Evolutionary conservation across 257 asterid genomes (phyloP).

Genomic region (Solanum pimpinellifolium): DNA sequence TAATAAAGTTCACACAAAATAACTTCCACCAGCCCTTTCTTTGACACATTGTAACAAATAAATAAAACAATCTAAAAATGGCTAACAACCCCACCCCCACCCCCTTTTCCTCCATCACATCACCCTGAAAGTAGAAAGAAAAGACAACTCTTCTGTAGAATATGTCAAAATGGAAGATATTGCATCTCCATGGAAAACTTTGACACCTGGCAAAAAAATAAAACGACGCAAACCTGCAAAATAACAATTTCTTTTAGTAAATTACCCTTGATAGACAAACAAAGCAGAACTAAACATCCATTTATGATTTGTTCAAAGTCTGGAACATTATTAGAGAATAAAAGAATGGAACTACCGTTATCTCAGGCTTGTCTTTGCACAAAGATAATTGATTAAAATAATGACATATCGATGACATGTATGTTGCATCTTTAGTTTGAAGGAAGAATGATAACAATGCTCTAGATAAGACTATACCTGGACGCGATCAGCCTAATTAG

Average conservation of each 20-base stretch:
- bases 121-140: background rate
- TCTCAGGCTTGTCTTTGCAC: background rate
- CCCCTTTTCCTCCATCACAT: background rate
- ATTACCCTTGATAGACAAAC: background rate
- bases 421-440: background rate
- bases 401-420: background rate
- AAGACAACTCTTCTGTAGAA: background rate
- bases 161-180: background rate
- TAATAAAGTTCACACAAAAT: background rate
- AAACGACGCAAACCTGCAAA: background rate
- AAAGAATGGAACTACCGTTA: background rate
- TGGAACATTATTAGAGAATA: background rate
- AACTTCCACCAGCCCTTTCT: background rate
- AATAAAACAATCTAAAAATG: background rate
- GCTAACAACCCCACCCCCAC: background rate
- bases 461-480: background rate
- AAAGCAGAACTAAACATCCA: background rate
- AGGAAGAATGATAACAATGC: background rate
- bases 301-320: background rate
- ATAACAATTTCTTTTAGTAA: background rate
- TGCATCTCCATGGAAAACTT: background rate
- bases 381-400: background rate
- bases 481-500: background rate
- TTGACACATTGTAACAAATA: background rate
- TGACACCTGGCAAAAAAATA: background rate